Evolutionary conservation across 2,329 filamentous ascomycete species (phyloP).

Genomic region (Cordyceps javanica): DNA sequence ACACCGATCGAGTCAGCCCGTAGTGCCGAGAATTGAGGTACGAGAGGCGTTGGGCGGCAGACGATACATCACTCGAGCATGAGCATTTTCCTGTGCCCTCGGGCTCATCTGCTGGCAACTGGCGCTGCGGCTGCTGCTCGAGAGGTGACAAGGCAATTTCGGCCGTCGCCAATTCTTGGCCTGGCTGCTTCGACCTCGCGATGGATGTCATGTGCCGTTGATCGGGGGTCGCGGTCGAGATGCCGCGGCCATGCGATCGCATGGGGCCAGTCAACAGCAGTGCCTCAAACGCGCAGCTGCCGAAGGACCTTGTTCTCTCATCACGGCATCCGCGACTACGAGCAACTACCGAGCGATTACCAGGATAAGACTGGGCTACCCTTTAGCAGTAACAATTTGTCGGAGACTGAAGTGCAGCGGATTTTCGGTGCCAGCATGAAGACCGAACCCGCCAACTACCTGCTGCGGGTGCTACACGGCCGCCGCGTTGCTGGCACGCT

Average conservation of each 20-base stretch:
- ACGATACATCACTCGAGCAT: background rate
- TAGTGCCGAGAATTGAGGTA: background rate
- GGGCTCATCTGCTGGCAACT: background rate
- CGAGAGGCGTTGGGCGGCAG: background rate
- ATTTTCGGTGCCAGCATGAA: conserved; percentile 47
- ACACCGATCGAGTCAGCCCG: background rate
- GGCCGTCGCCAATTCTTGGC: background rate
- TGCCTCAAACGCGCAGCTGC: background rate
- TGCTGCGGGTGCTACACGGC: conserved; percentile 55
- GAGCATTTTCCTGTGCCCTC: conserved; percentile 2
- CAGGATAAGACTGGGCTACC: conserved; percentile 47
- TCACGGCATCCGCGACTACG: conserved; percentile 44
- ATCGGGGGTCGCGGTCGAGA: background rate
- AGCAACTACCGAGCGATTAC: conserved; percentile 52
- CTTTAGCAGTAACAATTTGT: conserved; percentile 46
- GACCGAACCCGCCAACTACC: conserved; percentile 40
- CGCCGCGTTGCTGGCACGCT: conserved; percentile 58
- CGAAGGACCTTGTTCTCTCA: conserved; percentile 30
- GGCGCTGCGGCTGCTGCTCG: background rate
- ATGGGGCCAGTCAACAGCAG: background rate
- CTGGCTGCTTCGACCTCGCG: background rate
- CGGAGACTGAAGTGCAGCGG: conserved; percentile 36
- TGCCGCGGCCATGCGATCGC: background rate
- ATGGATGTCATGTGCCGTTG: conserved; percentile 15
- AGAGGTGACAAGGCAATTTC: background rate